Evolutionary conservation across 176 grass and related monocot genomes (phyloP).

Genomic region (Thalia dealbata): DNA sequence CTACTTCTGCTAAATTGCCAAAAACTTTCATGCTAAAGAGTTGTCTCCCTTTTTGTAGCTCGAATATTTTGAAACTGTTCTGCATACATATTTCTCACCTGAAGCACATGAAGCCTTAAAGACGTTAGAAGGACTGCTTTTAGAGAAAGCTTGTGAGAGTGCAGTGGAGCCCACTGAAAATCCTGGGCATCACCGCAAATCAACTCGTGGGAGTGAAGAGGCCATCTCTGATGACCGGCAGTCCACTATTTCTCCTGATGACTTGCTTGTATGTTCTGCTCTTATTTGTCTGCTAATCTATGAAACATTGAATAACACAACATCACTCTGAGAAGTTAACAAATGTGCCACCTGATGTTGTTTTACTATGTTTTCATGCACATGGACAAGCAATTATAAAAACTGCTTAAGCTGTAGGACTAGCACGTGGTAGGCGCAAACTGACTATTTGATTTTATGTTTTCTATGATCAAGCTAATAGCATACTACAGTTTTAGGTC

Average conservation of each 20-base stretch:
- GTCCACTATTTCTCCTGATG: conserved; percentile 77
- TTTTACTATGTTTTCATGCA: background rate
- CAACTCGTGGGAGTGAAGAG: conserved; percentile 93
- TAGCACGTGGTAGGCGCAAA: background rate
- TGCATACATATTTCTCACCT: conserved; percentile 62
- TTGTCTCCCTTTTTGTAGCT: conserved; percentile 39
- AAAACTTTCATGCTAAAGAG: background rate
- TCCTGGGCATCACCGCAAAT: conserved; percentile 63
- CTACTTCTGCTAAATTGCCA: background rate
- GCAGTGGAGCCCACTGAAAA: conserved; percentile 53
- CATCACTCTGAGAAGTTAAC: background rate
- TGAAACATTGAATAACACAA: background rate
- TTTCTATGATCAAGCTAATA: background rate
- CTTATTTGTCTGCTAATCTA: background rate
- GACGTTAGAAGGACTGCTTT: conserved; percentile 71
- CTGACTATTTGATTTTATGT: no score
- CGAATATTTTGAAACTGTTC: conserved; percentile 81
- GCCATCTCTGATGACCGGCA: conserved; percentile 73
- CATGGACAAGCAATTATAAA: background rate
- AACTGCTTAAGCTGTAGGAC: background rate
- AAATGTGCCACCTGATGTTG: background rate
- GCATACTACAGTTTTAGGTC: background rate
- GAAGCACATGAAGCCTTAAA: conserved; percentile 82
- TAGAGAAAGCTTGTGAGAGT: conserved; percentile 93
- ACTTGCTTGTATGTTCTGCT: conserved; percentile 74